Evolutionary conservation across 768 basidiomycete species (phyloP).

Genomic region (Cyclocybe cylindracea): DNA sequence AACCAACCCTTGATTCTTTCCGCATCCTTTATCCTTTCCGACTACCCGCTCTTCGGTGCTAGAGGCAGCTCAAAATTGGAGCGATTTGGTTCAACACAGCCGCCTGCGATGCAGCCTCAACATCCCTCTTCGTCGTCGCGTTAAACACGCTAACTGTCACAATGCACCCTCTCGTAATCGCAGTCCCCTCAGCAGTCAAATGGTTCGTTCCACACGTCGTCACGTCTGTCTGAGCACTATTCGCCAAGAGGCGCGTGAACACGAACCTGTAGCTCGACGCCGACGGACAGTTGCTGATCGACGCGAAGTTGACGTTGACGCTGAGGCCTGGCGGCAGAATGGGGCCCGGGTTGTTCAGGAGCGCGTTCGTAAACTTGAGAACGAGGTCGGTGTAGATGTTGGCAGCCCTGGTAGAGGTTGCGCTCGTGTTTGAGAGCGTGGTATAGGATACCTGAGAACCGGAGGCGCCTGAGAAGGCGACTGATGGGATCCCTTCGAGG

Average conservation of each 20-base stretch:
- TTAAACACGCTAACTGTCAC: slow-evolving; percentile 49
- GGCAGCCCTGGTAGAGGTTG: slow-evolving; percentile 36
- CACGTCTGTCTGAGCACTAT: slow-evolving; percentile 37
- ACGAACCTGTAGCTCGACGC: slow-evolving; percentile 42
- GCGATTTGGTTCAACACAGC: slow-evolving; percentile 36
- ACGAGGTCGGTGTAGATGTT: slow-evolving; percentile 44
- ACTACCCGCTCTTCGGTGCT: not conserved
- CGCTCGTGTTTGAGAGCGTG: slow-evolving; percentile 38
- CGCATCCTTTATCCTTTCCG: too few species aligned
- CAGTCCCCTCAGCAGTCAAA: slow-evolving; percentile 43
- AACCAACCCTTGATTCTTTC: too few species aligned
- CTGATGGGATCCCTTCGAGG: slow-evolving; percentile 47
- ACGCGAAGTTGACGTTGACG: slow-evolving; percentile 54
- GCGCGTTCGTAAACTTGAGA: slow-evolving; percentile 36
- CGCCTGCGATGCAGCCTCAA: slow-evolving; percentile 39
- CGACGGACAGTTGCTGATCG: slow-evolving; percentile 37
- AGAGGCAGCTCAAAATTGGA: slow-evolving; percentile 30
- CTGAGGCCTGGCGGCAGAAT: slow-evolving; percentile 41
- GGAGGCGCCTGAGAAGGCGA: slow-evolving; percentile 45
- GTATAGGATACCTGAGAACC: slow-evolving; percentile 51
- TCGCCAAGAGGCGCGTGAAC: slow-evolving; percentile 38
- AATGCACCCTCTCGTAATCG: slow-evolving; percentile 41
- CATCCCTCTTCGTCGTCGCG: slow-evolving; percentile 44
- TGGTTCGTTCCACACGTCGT: slow-evolving; percentile 42
- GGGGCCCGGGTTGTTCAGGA: slow-evolving; percentile 29